Evolutionary conservation across 768 basidiomycete genomes (phyloP).

Genomic region (Boletus rufocinnamomeus): DNA sequence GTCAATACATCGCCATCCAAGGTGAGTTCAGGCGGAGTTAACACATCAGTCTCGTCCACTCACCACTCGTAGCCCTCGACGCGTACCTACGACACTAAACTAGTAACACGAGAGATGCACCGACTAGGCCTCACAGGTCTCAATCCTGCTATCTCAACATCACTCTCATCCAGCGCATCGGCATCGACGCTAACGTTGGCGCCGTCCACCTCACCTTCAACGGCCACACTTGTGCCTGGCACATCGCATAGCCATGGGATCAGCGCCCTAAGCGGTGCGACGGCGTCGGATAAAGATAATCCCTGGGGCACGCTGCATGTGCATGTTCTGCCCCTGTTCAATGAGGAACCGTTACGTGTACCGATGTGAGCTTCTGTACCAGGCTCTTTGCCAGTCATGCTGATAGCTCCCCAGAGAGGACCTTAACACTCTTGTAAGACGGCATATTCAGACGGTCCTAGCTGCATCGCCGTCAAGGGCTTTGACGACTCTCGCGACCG

Average conservation of each 20-base stretch:
- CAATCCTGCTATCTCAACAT: conserved; percentile 44
- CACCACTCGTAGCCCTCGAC: conserved; percentile 49
- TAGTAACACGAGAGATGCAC: conserved; percentile 85
- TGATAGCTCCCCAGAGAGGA: conserved; percentile 65
- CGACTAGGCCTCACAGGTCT: conserved; percentile 66
- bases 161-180: conserved; percentile 45
- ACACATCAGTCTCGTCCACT: conserved; percentile 10
- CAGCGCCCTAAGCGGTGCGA: conserved; percentile 16
- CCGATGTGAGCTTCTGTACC: conserved; percentile 62
- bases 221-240: conserved; percentile 32
- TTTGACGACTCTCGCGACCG: conserved; percentile 69
- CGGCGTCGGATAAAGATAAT: conserved; percentile 52
- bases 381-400: not conserved
- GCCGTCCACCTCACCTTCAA: conserved; percentile 43
- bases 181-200: conserved; percentile 46
- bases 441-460: conserved; percentile 74
- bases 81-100: conserved; percentile 77
- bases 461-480: conserved; percentile 75
- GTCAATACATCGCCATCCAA: conserved; percentile 38
- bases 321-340: conserved; percentile 88
- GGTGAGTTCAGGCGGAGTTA: conserved; percentile 32
- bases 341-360: conserved; percentile 80
- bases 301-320: conserved; percentile 87
- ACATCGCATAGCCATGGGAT: conserved; percentile 36
- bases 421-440: conserved; percentile 77